A percentile compares a stretch with the other conserved stretches of the same genome.
Evolutionary conservation across 176 grass and related monocot genomes (phyloP).

Genomic region (Musa itinerans): DNA sequence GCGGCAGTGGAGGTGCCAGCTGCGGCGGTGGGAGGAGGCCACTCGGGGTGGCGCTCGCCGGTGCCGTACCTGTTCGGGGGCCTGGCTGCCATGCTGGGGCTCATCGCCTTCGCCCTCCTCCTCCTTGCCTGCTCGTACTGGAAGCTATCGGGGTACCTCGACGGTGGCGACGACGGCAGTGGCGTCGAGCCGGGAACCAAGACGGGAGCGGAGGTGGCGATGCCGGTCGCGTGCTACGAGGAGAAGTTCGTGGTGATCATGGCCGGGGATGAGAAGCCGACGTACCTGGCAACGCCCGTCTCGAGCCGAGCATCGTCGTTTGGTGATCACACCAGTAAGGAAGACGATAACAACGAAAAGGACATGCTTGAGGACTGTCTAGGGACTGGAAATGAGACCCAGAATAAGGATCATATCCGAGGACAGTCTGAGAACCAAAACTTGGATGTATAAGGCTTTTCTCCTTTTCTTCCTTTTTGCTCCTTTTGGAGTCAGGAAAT

Average conservation of each 20-base stretch:
- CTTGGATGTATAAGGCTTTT: neutral
- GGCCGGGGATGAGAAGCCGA: slow-evolving; percentile 84
- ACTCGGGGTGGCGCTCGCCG: slow-evolving; percentile 77
- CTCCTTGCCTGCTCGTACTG: slow-evolving; percentile 93
- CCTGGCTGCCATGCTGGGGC: slow-evolving; percentile 80
- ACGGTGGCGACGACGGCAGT: slow-evolving; percentile 8
- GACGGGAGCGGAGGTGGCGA: slow-evolving; percentile 20
- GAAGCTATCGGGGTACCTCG: slow-evolving; percentile 75
- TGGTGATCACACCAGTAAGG: slow-evolving; percentile 31
- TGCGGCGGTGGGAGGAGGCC: slow-evolving; percentile 19
- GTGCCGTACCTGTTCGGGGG: slow-evolving; percentile 94
- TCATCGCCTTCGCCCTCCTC: slow-evolving; percentile 83
- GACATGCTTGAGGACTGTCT: slow-evolving; percentile 22
- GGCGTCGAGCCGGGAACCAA: slow-evolving; percentile 21
- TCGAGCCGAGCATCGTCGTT: slow-evolving; percentile 61
- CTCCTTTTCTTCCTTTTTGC: neutral
- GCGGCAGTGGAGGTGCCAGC: slow-evolving; percentile 29
- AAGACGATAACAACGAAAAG: neutral
- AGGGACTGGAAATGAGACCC: neutral
- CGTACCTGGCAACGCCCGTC: slow-evolving; percentile 72
- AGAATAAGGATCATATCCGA: neutral
- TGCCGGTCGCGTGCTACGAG: slow-evolving; percentile 38
- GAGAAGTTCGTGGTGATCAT: slow-evolving; percentile 94
- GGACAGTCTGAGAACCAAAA: neutral
- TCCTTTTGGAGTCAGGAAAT: too few species aligned